Percentiles rank a stretch among this genome's conserved stretches.
Evolutionary conservation across 352 stramenopile genomes (phyloP).

Genomic region (Phytophthora boehmeriae): DNA sequence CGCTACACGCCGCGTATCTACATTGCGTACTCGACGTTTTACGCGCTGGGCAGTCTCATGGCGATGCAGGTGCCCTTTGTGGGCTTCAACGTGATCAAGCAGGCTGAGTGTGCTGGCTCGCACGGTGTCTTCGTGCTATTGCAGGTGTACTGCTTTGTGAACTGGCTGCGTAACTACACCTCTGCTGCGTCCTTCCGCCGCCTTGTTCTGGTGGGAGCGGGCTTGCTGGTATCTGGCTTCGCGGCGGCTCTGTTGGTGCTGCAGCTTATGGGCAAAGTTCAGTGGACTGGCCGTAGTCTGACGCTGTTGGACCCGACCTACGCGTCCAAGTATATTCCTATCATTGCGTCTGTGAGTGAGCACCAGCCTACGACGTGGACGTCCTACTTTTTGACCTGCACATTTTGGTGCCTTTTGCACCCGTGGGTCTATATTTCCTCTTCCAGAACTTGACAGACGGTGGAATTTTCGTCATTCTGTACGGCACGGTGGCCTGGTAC

Average conservation of each 20-base stretch:
- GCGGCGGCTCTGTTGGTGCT: constrained; percentile 69
- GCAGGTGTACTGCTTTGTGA: constrained; percentile 81
- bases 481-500: constrained; percentile 93
- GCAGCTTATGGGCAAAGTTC: constrained; percentile 85
- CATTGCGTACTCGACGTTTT: constrained; percentile 98
- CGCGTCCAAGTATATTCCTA: constrained; percentile 94
- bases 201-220: constrained; percentile 69
- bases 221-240: constrained; percentile 58
- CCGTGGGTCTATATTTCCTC: constrained; percentile 90
- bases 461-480: constrained; percentile 93
- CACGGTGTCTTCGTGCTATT: constrained; percentile 95
- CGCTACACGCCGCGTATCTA: constrained; percentile 95
- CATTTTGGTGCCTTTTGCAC: constrained; percentile 91
- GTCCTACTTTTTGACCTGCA: constrained; percentile 95
- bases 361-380: constrained; percentile 95
- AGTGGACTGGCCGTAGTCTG: constrained; percentile 91
- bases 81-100: constrained; percentile 95
- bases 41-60: constrained; percentile 94
- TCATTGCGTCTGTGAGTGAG: constrained; percentile 94
- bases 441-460: constrained; percentile 91
- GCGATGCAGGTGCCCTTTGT: constrained; percentile 99
- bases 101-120: constrained; percentile 83
- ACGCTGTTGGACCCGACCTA: constrained; percentile 93
- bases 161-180: constrained; percentile 79
- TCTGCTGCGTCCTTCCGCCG: constrained; percentile 76